These are phyloP conservation scores for Sanghuangporus baumii DNA, from an alignment of 1,284 basidiomycete species.

Conservation along the genomic window DNA sequence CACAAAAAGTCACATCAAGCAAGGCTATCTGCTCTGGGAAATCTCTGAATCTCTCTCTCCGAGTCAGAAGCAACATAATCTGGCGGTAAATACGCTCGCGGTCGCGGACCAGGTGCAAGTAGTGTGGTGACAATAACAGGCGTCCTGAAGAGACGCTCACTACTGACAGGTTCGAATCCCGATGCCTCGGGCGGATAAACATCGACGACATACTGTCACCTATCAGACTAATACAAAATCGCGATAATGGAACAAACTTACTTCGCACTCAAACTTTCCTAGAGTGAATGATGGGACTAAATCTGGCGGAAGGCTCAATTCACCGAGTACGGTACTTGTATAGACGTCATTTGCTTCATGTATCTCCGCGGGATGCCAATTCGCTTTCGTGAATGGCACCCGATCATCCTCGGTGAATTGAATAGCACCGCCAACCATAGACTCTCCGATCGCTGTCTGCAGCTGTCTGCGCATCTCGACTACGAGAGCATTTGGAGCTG, in stretches of 20 bases:
- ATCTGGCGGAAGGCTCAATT: slow-evolving; percentile 1
- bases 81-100: neutral
- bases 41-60: neutral
- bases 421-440: neutral
- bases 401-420: slow-evolving; percentile 2
- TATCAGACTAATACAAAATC: neutral
- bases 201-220: slow-evolving; percentile 6
- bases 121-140: neutral
- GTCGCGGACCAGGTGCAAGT: neutral
- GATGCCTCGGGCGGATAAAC: slow-evolving; percentile 1
- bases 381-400: neutral
- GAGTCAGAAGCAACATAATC: neutral
- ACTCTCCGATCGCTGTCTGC: neutral
- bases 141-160: neutral
- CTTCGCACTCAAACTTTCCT: slow-evolving; percentile 4
- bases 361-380: neutral
- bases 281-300: slow-evolving; percentile 8
- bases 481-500: slow-evolving; percentile 1
- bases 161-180: slow-evolving; percentile 3
- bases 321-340: slow-evolving; percentile 3
- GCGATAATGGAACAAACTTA: neutral
- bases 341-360: neutral
- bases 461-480: slow-evolving; percentile 3
- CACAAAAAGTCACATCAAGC: neutral
- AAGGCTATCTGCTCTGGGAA: neutral